Evolutionary conservation across 805 yeast genomes (phyloP).

Genomic region (Candida andamanensis): DNA sequence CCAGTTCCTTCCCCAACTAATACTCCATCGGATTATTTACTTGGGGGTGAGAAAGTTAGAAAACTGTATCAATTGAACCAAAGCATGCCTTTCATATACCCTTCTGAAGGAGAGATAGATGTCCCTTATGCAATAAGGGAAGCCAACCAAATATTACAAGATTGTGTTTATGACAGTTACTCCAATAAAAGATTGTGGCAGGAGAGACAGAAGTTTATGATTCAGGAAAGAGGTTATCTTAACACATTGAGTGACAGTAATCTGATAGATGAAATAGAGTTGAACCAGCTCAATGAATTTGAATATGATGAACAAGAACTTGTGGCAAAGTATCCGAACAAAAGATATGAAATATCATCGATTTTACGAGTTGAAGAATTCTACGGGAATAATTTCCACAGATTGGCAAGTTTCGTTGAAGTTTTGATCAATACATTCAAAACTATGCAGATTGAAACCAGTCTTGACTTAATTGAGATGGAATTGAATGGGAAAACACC

Average conservation of each 20-base stretch:
- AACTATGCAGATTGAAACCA: conserved; percentile 38
- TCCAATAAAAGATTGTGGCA: conserved; percentile 66
- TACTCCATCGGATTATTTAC: conserved; percentile 39
- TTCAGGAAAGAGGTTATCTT: conserved; percentile 58
- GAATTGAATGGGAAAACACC: conserved; percentile 32
- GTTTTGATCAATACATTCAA: conserved; percentile 63
- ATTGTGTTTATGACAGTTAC: conserved; percentile 60
- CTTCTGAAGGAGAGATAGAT: conserved; percentile 35
- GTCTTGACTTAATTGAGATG: conserved; percentile 29
- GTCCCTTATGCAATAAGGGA: conserved; percentile 76
- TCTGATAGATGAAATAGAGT: neutral
- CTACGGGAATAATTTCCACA: conserved; percentile 48
- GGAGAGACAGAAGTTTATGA: conserved; percentile 66
- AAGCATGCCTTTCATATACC: conserved; percentile 63
- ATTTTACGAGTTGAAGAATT: conserved; percentile 56
- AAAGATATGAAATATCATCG: conserved; percentile 31
- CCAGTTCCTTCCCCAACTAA: conserved; percentile 82
- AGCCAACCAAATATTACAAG: conserved; percentile 64
- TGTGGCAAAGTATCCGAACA: conserved; percentile 27
- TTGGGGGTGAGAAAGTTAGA: conserved; percentile 46
- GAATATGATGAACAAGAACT: conserved; percentile 21
- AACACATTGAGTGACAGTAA: conserved; percentile 15
- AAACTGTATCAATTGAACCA: conserved; percentile 61
- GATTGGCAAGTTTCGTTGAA: conserved; percentile 58
- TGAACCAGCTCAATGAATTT: conserved; percentile 16